These are phyloP conservation scores for Exophiala sideris DNA, from an alignment of 2,329 filamentous ascomycete species.

Conservation along the genomic window DNA sequence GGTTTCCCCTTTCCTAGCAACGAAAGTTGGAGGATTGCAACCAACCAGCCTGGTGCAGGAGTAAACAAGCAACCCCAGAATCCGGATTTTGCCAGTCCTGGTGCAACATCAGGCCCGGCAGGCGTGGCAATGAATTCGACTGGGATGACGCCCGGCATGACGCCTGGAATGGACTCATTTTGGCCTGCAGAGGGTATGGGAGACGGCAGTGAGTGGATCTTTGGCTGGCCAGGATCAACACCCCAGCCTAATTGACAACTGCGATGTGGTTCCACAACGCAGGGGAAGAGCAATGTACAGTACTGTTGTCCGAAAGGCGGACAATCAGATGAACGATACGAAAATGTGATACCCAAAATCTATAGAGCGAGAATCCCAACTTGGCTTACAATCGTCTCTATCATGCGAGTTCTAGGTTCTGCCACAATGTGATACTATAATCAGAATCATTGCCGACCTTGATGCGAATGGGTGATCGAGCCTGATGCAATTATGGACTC, in stretches of 20 bases:
- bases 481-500: too few species aligned
- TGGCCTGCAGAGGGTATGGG: constrained; percentile 23
- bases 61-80: neutral
- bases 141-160: constrained; percentile 25
- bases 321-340: neutral
- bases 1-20: constrained; percentile 6
- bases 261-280: too few species aligned
- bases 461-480: too few species aligned
- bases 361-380: neutral
- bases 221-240: constrained; percentile 20
- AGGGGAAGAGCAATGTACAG: too few species aligned
- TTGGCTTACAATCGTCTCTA: neutral
- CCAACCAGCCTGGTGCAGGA: constrained; percentile 3
- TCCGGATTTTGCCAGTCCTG: constrained; percentile 13
- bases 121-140: constrained; percentile 13
- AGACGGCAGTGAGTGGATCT: constrained; percentile 27
- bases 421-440: too few species aligned
- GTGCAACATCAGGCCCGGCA: constrained; percentile 19
- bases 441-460: too few species aligned
- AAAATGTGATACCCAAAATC: constrained; percentile 4
- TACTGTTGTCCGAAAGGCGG: too few species aligned
- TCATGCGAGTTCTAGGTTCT: too few species aligned
- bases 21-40: constrained; percentile 4
- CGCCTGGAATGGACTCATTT: constrained; percentile 19
- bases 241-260: constrained; percentile 13